Percentiles rank a stretch among this genome's conserved stretches.
Conservation (phyloP, 1,284 basidiomycete species). For the Cryptococcus hybrid region DNA sequence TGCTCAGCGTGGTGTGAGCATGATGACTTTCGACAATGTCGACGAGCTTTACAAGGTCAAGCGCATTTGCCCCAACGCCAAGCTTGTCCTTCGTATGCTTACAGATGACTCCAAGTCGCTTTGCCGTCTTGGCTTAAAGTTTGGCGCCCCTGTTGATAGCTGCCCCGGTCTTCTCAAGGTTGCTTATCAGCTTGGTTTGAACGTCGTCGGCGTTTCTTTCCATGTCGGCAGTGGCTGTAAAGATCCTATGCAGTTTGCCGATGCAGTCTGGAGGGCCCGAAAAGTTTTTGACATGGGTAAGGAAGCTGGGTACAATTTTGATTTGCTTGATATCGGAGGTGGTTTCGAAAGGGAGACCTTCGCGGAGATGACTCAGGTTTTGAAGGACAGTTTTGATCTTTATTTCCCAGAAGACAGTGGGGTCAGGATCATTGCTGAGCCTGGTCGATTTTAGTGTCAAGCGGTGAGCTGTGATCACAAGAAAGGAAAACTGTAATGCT, state of each 20-base stretch:
- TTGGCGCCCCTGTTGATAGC: constrained; percentile 83
- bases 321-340: constrained; percentile 87
- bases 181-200: constrained; percentile 74
- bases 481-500: background rate
- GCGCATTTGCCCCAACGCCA: constrained; percentile 74
- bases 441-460: constrained; percentile 92
- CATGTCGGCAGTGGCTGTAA: constrained; percentile 98
- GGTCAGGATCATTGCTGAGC: constrained; percentile 91
- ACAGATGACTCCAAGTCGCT: constrained; percentile 95
- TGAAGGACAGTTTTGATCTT: constrained; percentile 69
- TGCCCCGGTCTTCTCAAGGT: constrained; percentile 78
- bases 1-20: constrained; percentile 71
- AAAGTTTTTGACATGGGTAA: constrained; percentile 84
- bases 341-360: constrained; percentile 93
- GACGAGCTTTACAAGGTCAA: constrained; percentile 96
- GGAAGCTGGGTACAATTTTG: constrained; percentile 78
- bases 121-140: constrained; percentile 93
- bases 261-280: constrained; percentile 82
- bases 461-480: constrained; percentile 31
- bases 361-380: constrained; percentile 71
- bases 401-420: constrained; percentile 78
- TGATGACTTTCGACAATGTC: constrained; percentile 98
- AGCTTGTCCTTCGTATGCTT: constrained; percentile 89
- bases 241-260: constrained; percentile 83
- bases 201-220: constrained; percentile 92